Evolutionary conservation across 73 alveolate species (phyloP), one percentile per base, ranked within the genome.

Genomic region (Blepharisma stoltei): DNA sequence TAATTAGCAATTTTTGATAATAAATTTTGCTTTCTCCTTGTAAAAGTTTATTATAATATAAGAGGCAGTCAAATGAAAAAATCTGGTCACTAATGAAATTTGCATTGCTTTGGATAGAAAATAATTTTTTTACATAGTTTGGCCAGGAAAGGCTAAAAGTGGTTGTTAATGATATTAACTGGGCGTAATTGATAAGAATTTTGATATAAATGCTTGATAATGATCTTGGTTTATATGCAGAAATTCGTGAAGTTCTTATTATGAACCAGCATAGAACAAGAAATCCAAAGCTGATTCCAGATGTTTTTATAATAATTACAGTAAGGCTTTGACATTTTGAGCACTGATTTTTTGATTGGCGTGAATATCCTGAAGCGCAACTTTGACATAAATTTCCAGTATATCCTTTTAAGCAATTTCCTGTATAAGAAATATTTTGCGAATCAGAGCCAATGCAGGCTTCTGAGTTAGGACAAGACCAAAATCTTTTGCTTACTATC

Each of bases 341-440:
- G 3, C 67, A 52, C 5, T 52, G 67, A 52, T 14, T 20, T 52
- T 52, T 52, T 2, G 32, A 1, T 52, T n/a, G 32, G 18, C 67
- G 0, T 52, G 67, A 52, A 52, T n/a, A 52, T n/a, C 23, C 67
- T 52, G 18, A 3, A 2, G 18, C 23, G 4, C 67, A 52, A 3
- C 67, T 52, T 20, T n/a, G 18, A 3, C 67, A 52, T n/a, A 52
- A 20, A 52, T 52, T 52, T 3, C 67, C 67, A 1, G 2, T 20
- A 4, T 52, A 52, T 20, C 67, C 67, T 52, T 52, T 4, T 52
- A n/a, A n/a, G 67, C 67, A 52, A n/a, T 52, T 52, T n/a, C 67
- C 67, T 1, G 67, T 52, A 14, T 20, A 52, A n/a, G 18, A 52
- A 52, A 52, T 52, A 32, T 32, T 32, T 1, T 32, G 41, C 3